phyloP scores from a whole-genome alignment of 1,284 basidiomycete species.

The Naganishia sp. region DNA sequence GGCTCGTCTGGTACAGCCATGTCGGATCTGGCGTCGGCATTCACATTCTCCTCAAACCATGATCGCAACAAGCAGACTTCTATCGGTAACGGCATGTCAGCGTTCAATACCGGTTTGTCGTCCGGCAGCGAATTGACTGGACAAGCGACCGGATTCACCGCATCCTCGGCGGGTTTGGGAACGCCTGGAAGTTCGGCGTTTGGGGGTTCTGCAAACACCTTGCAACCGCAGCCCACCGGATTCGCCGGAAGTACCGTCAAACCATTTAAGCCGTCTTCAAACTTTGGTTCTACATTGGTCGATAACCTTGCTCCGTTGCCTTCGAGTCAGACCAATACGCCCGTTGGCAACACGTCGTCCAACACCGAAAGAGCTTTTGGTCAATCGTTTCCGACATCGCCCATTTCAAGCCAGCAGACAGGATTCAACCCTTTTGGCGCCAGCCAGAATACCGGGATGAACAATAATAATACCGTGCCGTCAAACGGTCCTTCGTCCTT shows the following conservation, averaged over 20 bases:
- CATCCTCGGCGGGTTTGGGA: neutral
- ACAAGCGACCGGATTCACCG: constrained; percentile 12
- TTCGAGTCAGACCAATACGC: constrained; percentile 54
- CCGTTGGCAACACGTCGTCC: constrained; percentile 47
- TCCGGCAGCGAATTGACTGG: constrained; percentile 1
- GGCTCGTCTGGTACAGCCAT: constrained; percentile 35
- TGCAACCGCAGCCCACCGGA: constrained; percentile 78
- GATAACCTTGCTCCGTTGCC: constrained; percentile 68
- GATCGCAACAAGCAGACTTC: constrained; percentile 17
- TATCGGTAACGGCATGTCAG: neutral
- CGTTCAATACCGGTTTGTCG: constrained; percentile 8
- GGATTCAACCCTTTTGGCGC: constrained; percentile 27
- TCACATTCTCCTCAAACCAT: constrained; percentile 37
- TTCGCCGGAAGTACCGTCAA: constrained; percentile 69
- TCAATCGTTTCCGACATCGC: constrained; percentile 3
- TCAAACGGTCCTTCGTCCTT: constrained; percentile 15
- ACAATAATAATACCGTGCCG: neutral
- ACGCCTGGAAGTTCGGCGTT: neutral
- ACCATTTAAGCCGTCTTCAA: constrained; percentile 86
- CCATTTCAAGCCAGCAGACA: constrained; percentile 13
- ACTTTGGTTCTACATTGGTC: constrained; percentile 78
- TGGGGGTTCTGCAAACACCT: constrained; percentile 37
- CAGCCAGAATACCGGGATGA: constrained; percentile 10
- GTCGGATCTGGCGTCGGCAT: constrained; percentile 49
- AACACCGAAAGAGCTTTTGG: constrained; percentile 3